Evolutionary conservation across 1,284 basidiomycete genomes (phyloP).

Genomic region (Uromyces viciae-fabae): DNA sequence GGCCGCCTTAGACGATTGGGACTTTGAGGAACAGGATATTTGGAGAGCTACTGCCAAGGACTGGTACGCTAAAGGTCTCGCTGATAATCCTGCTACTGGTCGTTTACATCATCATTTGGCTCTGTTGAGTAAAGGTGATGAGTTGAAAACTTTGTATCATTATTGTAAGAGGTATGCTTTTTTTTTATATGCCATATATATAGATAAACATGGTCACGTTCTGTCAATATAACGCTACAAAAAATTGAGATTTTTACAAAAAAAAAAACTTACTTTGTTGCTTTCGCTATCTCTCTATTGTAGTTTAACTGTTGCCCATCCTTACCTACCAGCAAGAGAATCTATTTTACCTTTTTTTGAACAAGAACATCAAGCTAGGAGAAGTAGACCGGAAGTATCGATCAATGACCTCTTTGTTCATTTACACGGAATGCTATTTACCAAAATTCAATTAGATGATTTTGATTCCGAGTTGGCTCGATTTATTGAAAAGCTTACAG

Average conservation of each 20-base stretch:
- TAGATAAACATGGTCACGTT: not conserved
- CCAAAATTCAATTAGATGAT: slow-evolving; percentile 85
- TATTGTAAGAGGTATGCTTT: slow-evolving; percentile 79
- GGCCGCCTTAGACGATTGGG: slow-evolving; percentile 77
- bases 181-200: not conserved
- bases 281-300: slow-evolving; percentile 7
- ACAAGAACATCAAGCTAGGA: slow-evolving; percentile 57
- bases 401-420: slow-evolving; percentile 81
- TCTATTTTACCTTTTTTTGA: slow-evolving; percentile 82
- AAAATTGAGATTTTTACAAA: not conserved
- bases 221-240: no score
- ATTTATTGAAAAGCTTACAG: slow-evolving; percentile 73
- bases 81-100: slow-evolving; percentile 82
- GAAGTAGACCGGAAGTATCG: slow-evolving; percentile 64
- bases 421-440: slow-evolving; percentile 92
- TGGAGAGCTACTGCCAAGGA: slow-evolving; percentile 85
- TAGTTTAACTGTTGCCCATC: slow-evolving; percentile 74
- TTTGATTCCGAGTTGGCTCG: slow-evolving; percentile 75
- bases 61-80: slow-evolving; percentile 85
- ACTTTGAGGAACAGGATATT: slow-evolving; percentile 84
- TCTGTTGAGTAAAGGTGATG: slow-evolving; percentile 75
- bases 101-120: slow-evolving; percentile 94
- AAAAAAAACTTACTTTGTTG: not conserved
- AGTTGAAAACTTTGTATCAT: slow-evolving; percentile 83
- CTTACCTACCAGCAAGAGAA: slow-evolving; percentile 79